Base-by-base conservation (phyloP, 345 rosid genomes). In the Excoecaria agallocha region DNA sequence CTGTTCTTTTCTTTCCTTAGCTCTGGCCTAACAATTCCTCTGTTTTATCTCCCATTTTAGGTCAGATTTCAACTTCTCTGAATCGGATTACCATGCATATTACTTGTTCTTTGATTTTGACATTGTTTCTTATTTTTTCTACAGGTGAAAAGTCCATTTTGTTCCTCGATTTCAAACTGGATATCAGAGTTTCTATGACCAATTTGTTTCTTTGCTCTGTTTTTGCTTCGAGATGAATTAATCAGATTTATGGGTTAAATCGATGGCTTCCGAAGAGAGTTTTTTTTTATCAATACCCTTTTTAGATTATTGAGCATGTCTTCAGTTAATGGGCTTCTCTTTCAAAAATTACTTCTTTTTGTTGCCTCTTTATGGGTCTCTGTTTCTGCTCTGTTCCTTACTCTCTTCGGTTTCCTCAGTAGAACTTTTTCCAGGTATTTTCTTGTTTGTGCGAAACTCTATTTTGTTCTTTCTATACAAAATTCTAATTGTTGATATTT, bases 111-210 rank as follows among this genome's bases (percentile, higher is more conserved):
- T 73, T 79, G 73, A 48, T 78, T 81, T 77, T 77, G 24, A 81
- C 62, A 24, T 51, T 51, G 1, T 52, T 68, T 52, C 77, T 77
- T 66, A 65, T 67, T 56, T 57, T 76, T 76, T 72, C 54, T 73
- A 19, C 86, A 8, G 94, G 92, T 94, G 77, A 76, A 73, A 70
- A 68, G 97, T 91, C 97, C 67, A 77, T 83, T 87, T 70, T 61
- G 5, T 77, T 81, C 74, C 71, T 81, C 62, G 30, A 58, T 73
- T 84, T 86, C 89, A 87, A 85, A 74, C 73, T 76, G 57, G 79
- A 82, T 78, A 83, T 86, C 74, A 86, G 41, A 68, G 76, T 65
- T 69, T 66, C 41, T 66, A 72, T 84, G 78, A 78, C 74, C 76
- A 43, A 45, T 71, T 66, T 84, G 74, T 76, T 76, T 74, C 58